These are phyloP conservation scores for Fusarium poae DNA, from an alignment of 2,329 filamentous ascomycete species.

Conservation along the genomic window DNA sequence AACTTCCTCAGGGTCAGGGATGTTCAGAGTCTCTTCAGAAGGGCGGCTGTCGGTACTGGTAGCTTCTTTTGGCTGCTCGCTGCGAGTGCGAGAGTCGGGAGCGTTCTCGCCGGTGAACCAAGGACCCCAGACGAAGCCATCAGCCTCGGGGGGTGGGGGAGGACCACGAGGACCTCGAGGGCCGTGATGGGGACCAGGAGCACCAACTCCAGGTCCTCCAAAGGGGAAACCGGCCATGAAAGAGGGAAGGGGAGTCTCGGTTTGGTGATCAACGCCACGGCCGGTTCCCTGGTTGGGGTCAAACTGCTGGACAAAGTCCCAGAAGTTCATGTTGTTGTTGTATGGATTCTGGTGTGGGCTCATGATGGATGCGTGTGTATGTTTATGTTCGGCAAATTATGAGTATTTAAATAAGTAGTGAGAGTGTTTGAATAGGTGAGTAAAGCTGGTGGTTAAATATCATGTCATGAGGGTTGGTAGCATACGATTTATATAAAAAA, in stretches of 20 bases:
- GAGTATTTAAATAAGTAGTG: neutral
- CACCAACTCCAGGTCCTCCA: slow-evolving; percentile 35
- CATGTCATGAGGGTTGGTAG: slow-evolving; percentile 18
- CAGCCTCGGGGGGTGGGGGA: slow-evolving; percentile 43
- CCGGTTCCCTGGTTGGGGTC: slow-evolving; percentile 52
- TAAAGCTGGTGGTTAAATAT: slow-evolving; percentile 23
- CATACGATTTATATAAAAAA: slow-evolving; percentile 41
- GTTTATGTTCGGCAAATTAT: slow-evolving; percentile 6
- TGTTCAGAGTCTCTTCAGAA: slow-evolving; percentile 53
- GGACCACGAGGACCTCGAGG: slow-evolving; percentile 29
- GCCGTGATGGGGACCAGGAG: slow-evolving; percentile 22
- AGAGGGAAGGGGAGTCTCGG: slow-evolving; percentile 41
- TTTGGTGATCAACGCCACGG: slow-evolving; percentile 56
- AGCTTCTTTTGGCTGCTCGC: slow-evolving; percentile 37
- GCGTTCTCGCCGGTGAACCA: slow-evolving; percentile 46
- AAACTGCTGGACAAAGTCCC: slow-evolving; percentile 55
- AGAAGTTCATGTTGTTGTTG: slow-evolving; percentile 47
- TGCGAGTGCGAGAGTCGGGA: slow-evolving; percentile 35
- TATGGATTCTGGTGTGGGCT: slow-evolving; percentile 42
- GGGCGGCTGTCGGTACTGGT: slow-evolving; percentile 52
- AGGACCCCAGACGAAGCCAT: slow-evolving; percentile 46
- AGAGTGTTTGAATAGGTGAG: slow-evolving; percentile 23
- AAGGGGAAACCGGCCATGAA: slow-evolving; percentile 55
- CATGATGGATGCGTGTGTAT: slow-evolving; percentile 31
- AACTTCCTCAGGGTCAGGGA: slow-evolving; percentile 53